Base-by-base conservation (phyloP, 2,329 filamentous ascomycete species). In the Metarhizium guizhouense region DNA sequence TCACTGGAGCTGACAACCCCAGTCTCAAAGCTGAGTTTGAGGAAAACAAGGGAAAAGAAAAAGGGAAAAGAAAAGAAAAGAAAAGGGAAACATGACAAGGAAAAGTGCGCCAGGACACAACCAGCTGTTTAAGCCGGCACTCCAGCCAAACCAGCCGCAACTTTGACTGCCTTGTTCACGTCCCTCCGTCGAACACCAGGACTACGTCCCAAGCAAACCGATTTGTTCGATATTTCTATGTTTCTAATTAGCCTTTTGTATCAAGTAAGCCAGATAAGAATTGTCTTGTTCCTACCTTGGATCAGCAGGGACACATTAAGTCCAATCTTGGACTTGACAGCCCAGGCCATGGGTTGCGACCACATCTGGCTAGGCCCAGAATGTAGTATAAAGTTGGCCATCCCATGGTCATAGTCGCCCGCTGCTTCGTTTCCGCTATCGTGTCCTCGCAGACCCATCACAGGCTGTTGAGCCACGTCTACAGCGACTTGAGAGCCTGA, bases 151-250 rank as follows among this genome's bases (percentile, higher is more conserved):
- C 67, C 65, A 0, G 63, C 60, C 2, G 67, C 64, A 40, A 64
- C 36, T 58, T 64, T 66, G 45, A 72, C 61, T 8, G 71, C 68
- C 16, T 52, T 59, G 51, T 72, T 61, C 1, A 76, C 60, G 47
- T 76, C 72, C 43, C 64, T 69, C 1, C 70, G 70, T 6, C 73
- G 67, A 10, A 75, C 57, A 0, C 71, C 73, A 0, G 73, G 73
- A 2, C 66, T 66, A 5, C 70, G 64, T 8, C 73, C 73, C 7
- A 76, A 59, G 45, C 73, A 76, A 6, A 75, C 67, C 16, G 71
- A 67, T 14, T 57, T 64, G 2, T 57, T 55, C 0, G 66, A 64
- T 49, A 76, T 59, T 64, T 75, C 72, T 75, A 49, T 13, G 25
- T 6, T 10, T 29, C n/a, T 18, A 25, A 53, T 57, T 42, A 52